Evolutionary conservation across 768 basidiomycete species (phyloP), one percentile per base, ranked within the genome.

Genomic region (Leccinum disarticulatum): DNA sequence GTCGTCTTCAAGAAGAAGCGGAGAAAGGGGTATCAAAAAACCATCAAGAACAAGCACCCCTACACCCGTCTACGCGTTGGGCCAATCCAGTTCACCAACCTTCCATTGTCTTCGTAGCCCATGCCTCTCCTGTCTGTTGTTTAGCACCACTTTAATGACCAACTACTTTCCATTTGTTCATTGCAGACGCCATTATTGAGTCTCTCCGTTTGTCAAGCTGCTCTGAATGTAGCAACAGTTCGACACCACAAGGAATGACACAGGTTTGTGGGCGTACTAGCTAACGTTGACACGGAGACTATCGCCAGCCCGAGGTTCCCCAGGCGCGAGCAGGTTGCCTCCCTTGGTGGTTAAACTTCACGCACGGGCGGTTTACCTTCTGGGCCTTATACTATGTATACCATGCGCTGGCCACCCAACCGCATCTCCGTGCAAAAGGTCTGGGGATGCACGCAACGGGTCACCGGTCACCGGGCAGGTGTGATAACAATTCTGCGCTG

Each of bases 21-120:
- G 77, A 87, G 97, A 87, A 98, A 98, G 80, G 95, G 96, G 10
- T 98, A 98, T 77, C 86, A 91, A 77, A 92, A 93, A 77, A 94
- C 92, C 8, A 92, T 98, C 64, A 83, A 86, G 72, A 89, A 93
- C 74, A 98, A 98, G 75, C 93, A 95, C 71, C 90, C 89, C 2
- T 98, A 91, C 78, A 98, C 96, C n/a, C 85, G 95, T 70, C 82
- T 99, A 59, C 83, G 95, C 54, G 90, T 99, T 64, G 94, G 95
- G 19, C 81, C 88, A 50, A 94, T 99, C 64, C 73, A 79, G 54
- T 74, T 88, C 60, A 66, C 73, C 51, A 68, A 76, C 61, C 63
- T 67, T 48, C 62, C 68, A 35, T 64, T 68, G 59, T 73, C 71
- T 51, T 71, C 74, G 59, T 67, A 65, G 64, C 66, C 3, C 6